phyloP scores from a whole-genome alignment of 1,139 yeast species.

The Geotrichum macrosporum region DNA sequence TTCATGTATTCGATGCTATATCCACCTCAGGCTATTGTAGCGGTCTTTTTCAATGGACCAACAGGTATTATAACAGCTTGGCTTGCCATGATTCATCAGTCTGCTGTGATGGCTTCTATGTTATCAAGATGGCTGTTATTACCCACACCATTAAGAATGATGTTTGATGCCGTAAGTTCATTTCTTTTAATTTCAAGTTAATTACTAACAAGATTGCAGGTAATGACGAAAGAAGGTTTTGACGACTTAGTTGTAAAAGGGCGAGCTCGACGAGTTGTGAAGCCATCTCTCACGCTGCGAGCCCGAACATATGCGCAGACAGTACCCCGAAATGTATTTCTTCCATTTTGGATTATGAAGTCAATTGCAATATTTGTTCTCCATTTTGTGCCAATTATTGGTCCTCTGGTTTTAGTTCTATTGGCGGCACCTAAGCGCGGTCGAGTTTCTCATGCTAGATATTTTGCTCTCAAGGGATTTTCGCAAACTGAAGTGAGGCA shows the following conservation, averaged over 20 bases:
- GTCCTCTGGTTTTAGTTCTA: constrained; percentile 53
- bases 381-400: constrained; percentile 56
- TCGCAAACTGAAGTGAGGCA: constrained; percentile 40
- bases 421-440: constrained; percentile 60
- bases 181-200: constrained; percentile 26
- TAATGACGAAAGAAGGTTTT: constrained; percentile 48
- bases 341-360: constrained; percentile 40
- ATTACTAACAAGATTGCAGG: constrained; percentile 20
- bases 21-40: constrained; percentile 48
- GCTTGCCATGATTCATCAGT: constrained; percentile 50
- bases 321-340: constrained; percentile 34
- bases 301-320: constrained; percentile 29
- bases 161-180: constrained; percentile 49
- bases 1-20: constrained; percentile 43
- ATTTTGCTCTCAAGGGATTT: constrained; percentile 57
- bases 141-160: constrained; percentile 51
- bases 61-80: constrained; percentile 53
- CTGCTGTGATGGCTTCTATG: constrained; percentile 49
- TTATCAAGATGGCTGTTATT: constrained; percentile 50
- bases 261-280: constrained; percentile 42
- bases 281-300: constrained; percentile 30
- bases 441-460: constrained; percentile 52
- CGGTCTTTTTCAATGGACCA: constrained; percentile 52
- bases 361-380: constrained; percentile 38
- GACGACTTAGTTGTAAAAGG: constrained; percentile 49